Conservation (phyloP, 164 flowering plant species). For the Sedum album region DNA sequence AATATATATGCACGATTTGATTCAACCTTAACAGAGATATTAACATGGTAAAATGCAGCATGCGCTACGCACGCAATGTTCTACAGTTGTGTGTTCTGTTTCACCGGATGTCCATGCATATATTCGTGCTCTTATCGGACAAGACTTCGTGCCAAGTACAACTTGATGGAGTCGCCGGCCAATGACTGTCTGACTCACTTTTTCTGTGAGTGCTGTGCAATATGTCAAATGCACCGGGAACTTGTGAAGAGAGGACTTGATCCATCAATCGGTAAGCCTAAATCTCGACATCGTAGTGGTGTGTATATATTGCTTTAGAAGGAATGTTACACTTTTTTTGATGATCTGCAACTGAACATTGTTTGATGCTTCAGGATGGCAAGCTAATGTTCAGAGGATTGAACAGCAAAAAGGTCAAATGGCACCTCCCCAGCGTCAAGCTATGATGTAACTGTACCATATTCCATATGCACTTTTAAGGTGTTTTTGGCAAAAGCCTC, state of each 20-base stretch:
- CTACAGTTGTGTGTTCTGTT: slow-evolving; percentile 13
- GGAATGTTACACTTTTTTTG: too few relatives aligned
- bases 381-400: not conserved
- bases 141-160: slow-evolving; percentile 21
- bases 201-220: slow-evolving; percentile 32
- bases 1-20: too few relatives aligned
- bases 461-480: too few relatives aligned
- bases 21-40: too few relatives aligned
- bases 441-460: not conserved
- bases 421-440: not conserved
- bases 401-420: not conserved
- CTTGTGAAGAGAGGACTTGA: too few relatives aligned
- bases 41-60: slow-evolving; percentile 16
- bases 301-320: too few relatives aligned
- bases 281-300: too few relatives aligned
- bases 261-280: too few relatives aligned
- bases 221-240: too few relatives aligned
- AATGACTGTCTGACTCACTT: slow-evolving; percentile 29
- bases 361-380: not conserved
- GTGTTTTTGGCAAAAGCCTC: too few relatives aligned
- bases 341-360: too few relatives aligned
- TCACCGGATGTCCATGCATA: slow-evolving; percentile 25
- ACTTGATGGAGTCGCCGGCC: too few relatives aligned
- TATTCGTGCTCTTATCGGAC: slow-evolving; percentile 29
- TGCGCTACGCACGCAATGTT: slow-evolving; percentile 25